Conservation (phyloP, 2,329 filamentous ascomycete genomes). For the Exophiala spinifera region DNA sequence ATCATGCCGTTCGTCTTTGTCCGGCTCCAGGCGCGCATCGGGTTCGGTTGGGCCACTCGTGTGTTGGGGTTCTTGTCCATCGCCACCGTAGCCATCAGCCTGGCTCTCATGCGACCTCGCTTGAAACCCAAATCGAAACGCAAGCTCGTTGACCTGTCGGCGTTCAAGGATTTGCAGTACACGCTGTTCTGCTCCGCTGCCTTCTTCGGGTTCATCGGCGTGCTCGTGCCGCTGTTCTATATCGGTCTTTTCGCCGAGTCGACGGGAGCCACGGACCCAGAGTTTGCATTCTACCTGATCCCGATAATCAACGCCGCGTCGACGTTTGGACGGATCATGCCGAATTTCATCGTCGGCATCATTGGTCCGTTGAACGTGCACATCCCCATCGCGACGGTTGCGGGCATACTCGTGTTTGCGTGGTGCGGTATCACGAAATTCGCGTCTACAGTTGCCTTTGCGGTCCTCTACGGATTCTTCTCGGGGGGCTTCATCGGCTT, state of each 20-base stretch:
- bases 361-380: constrained; percentile 27
- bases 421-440: constrained; percentile 21
- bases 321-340: constrained; percentile 22
- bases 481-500: constrained; percentile 25
- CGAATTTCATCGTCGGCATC: constrained; percentile 7
- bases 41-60: constrained; percentile 63
- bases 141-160: background rate
- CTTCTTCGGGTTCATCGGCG: background rate
- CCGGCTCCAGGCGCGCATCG: constrained; percentile 54
- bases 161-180: background rate
- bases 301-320: constrained; percentile 27
- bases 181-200: background rate
- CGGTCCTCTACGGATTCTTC: constrained; percentile 28
- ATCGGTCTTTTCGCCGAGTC: background rate
- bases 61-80: constrained; percentile 62
- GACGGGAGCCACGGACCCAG: background rate
- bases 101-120: constrained; percentile 42
- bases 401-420: constrained; percentile 16
- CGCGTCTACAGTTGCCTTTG: constrained; percentile 22
- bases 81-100: constrained; percentile 38
- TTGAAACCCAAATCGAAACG: constrained; percentile 29
- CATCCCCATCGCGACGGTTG: constrained; percentile 16
- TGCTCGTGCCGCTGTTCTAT: background rate
- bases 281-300: constrained; percentile 22
- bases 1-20: constrained; percentile 56